A percentile compares a stretch with the other conserved stretches of the same genome.
Conservation (phyloP, 2,329 filamentous ascomycete species). For the Hymenoscyphus fraxineus region DNA sequence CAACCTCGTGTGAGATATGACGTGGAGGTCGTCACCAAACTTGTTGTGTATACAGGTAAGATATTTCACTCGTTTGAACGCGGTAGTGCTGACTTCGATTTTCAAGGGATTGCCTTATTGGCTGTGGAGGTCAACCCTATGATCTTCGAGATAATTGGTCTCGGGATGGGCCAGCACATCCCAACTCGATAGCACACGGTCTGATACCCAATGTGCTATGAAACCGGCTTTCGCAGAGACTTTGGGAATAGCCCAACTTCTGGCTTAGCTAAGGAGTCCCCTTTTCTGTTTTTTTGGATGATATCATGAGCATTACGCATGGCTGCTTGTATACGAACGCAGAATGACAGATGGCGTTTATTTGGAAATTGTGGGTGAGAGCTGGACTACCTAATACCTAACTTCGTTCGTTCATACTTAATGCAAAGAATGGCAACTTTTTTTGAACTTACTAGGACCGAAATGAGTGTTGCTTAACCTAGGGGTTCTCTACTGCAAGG, state of each 20-base stretch:
- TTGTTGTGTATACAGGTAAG: conserved; percentile 90
- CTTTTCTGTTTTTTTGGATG: neutral
- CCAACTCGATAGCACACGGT: conserved; percentile 14
- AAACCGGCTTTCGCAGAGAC: neutral
- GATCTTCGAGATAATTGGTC: conserved; percentile 41
- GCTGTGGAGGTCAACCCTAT: conserved; percentile 51
- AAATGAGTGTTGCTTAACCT: neutral
- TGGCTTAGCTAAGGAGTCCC: neutral
- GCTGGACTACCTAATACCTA: conserved; percentile 4
- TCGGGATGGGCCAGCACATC: conserved; percentile 35
- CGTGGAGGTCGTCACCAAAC: conserved; percentile 96
- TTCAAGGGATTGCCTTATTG: conserved; percentile 73
- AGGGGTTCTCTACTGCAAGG: neutral
- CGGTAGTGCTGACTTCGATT: conserved; percentile 4
- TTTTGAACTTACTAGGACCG: neutral
- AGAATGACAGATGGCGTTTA: conserved; percentile 1
- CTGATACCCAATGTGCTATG: neutral
- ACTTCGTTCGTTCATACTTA: neutral
- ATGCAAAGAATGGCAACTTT: neutral
- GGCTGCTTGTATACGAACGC: conserved; percentile 4
- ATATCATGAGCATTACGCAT: conserved; percentile 3
- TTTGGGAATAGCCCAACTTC: neutral
- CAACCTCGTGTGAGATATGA: conserved; percentile 91
- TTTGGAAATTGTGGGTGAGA: neutral
- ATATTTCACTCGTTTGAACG: conserved; percentile 13